phyloP scores from a whole-genome alignment of 495 filamentous ascomycete species.

The Aspergillus sclerotiicarbonarius region DNA sequence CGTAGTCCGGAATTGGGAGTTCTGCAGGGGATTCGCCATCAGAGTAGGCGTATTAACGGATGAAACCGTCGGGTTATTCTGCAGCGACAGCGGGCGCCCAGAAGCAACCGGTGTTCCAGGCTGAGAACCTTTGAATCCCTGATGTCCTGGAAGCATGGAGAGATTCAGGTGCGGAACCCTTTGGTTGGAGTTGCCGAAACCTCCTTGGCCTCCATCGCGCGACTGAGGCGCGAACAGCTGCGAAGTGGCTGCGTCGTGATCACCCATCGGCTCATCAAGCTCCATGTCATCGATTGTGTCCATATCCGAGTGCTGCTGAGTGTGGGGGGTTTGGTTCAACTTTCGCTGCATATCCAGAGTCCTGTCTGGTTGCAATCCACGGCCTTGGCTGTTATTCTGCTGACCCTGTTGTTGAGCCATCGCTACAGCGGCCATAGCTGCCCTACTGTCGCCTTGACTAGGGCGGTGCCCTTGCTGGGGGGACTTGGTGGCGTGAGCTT shows the following conservation, averaged over 20 bases:
- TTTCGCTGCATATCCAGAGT: slow-evolving; percentile 44
- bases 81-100: slow-evolving; percentile 62
- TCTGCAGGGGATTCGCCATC: slow-evolving; percentile 61
- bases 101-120: slow-evolving; percentile 81
- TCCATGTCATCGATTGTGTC: slow-evolving; percentile 95
- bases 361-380: slow-evolving; percentile 41
- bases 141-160: slow-evolving; percentile 66
- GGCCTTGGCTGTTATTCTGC: slow-evolving; percentile 43
- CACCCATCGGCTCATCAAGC: slow-evolving; percentile 78
- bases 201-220: slow-evolving; percentile 53
- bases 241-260: slow-evolving; percentile 60
- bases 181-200: slow-evolving; percentile 73
- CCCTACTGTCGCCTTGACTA: slow-evolving; percentile 54
- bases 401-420: slow-evolving; percentile 57
- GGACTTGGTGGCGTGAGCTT: slow-evolving; percentile 74
- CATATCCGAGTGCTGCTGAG: slow-evolving; percentile 60
- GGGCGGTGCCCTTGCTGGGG: slow-evolving; percentile 56
- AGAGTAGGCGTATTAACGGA: slow-evolving; percentile 95
- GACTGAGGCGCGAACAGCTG: slow-evolving; percentile 56
- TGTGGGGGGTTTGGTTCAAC: slow-evolving; percentile 40
- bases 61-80: slow-evolving; percentile 96
- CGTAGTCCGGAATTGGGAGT: slow-evolving; percentile 63
- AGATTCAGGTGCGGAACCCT: slow-evolving; percentile 67
- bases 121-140: slow-evolving; percentile 79
- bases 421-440: slow-evolving; percentile 55